phyloP scores from a whole-genome alignment of 352 stramenopile species.

The Globisporangium megalacanthum region DNA sequence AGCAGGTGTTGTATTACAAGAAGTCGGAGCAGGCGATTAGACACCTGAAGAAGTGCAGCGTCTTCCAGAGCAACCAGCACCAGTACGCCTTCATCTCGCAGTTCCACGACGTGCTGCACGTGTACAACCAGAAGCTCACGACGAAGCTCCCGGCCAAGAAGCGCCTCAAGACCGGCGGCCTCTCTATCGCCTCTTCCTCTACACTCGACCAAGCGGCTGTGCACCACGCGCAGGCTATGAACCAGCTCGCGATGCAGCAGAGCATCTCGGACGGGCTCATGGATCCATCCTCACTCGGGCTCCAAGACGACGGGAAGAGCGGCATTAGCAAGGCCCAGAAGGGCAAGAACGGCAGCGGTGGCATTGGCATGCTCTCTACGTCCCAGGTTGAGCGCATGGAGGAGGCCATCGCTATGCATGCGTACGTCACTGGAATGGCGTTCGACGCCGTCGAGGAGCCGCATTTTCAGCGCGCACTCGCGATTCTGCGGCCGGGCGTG shows the following conservation, averaged over 20 bases:
- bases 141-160: constrained; percentile 64
- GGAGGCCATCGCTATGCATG: constrained; percentile 77
- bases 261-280: constrained; percentile 63
- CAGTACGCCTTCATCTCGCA: constrained; percentile 76
- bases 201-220: constrained; percentile 40
- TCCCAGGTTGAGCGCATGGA: constrained; percentile 66
- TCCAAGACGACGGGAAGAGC: constrained; percentile 48
- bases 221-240: constrained; percentile 65
- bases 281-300: constrained; percentile 38
- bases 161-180: constrained; percentile 27
- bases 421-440: constrained; percentile 71
- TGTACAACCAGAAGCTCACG: constrained; percentile 83
- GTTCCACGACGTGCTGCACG: constrained; percentile 72
- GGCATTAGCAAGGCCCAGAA: constrained; percentile 40
- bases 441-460: constrained; percentile 73
- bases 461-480: constrained; percentile 56
- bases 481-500: constrained; percentile 47
- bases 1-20: constrained; percentile 84
- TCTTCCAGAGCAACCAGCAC: constrained; percentile 79
- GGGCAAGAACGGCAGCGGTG: constrained; percentile 23
- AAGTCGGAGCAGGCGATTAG: constrained; percentile 83
- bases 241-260: constrained; percentile 73
- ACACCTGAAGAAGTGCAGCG: constrained; percentile 73
- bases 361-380: constrained; percentile 40
- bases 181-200: no score